Evolutionary conservation across 805 yeast species (phyloP).

Genomic region (Nematodospora valgi): DNA sequence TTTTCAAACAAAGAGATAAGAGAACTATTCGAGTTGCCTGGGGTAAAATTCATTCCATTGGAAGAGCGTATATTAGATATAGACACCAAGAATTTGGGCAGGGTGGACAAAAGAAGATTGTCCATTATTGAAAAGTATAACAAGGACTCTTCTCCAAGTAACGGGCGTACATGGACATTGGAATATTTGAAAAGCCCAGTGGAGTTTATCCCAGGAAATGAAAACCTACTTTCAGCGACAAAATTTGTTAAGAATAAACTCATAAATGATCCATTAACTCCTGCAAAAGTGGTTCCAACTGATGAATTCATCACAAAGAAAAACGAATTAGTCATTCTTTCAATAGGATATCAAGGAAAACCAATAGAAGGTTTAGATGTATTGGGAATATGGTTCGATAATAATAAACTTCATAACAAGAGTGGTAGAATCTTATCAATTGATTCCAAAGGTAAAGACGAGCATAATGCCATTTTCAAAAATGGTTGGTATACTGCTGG

Average conservation of each 20-base stretch:
- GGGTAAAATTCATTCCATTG: constrained; percentile 36
- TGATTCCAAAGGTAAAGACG: constrained; percentile 12
- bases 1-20: constrained; percentile 91
- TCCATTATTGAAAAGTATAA: constrained; percentile 57
- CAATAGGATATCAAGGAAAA: constrained; percentile 78
- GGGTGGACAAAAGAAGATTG: constrained; percentile 64
- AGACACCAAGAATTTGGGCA: constrained; percentile 27
- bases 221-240: constrained; percentile 43
- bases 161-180: constrained; percentile 60
- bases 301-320: constrained; percentile 29
- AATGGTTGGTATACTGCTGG: constrained; percentile 76
- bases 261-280: constrained; percentile 33
- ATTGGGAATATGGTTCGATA: constrained; percentile 24
- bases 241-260: constrained; percentile 49
- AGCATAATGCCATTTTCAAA: constrained; percentile 21
- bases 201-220: constrained; percentile 41
- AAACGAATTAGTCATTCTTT: constrained; percentile 68
- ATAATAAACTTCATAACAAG: constrained; percentile 28
- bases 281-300: constrained; percentile 33
- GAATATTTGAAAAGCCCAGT: constrained; percentile 68
- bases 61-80: constrained; percentile 30
- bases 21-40: constrained; percentile 65
- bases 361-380: constrained; percentile 59
- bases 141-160: background rate
- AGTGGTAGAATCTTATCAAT: constrained; percentile 29